Evolutionary conservation across 371 early-diverging fungal genomes (phyloP), one percentile per base, ranked within the genome.

Genomic region (Dentiscutata heterogama): DNA sequence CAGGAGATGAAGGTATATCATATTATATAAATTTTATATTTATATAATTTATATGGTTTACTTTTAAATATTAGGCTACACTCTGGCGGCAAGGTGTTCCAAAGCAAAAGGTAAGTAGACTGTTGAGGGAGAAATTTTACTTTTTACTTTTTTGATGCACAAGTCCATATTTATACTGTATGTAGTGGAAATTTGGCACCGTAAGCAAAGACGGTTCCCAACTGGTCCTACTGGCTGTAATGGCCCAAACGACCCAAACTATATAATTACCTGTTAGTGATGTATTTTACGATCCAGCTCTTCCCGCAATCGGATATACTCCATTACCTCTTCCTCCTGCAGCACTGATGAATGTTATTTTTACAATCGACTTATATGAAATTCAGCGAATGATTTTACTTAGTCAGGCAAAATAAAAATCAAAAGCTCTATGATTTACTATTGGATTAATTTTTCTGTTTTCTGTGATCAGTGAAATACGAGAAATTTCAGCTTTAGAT

Each of bases 1-100:
- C 39, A 50, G 6, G 31, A 46, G 11, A 76, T 76, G 77, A 61
- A 58, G 77, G 77, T 76, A 76, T 61, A 42, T 76, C 46, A 16
- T 3, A 70, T 68, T 22, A 10, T 61, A n/a, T 53, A 2, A n/a
- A 13, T 58, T 13, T 58, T 58, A 58, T 58, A 58, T 22, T 13
- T 13, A n/a, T 58, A 20, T 58, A 58, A 58, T n/a, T 31, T 27
- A 58, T 58, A 58, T 58, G 4, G n/a, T 58, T 58, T 5, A 58
- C 18, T 20, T 58, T 58, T 58, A 22, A 58, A 58, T 58, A 58
- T 76, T 63, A 76, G 77, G 77, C 77, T 42, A 61, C 10, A 11
- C 63, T 77, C 20, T 77, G 63, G 50, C 60, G 58, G 22, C 77
- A 61, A 63, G 77, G 77, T 25, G n/a, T 77, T 7, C 16, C 25